Evolutionary conservation across 805 yeast species (phyloP), one percentile per base, ranked within the genome.

Genomic region (Cyberlindnera amylophila): DNA sequence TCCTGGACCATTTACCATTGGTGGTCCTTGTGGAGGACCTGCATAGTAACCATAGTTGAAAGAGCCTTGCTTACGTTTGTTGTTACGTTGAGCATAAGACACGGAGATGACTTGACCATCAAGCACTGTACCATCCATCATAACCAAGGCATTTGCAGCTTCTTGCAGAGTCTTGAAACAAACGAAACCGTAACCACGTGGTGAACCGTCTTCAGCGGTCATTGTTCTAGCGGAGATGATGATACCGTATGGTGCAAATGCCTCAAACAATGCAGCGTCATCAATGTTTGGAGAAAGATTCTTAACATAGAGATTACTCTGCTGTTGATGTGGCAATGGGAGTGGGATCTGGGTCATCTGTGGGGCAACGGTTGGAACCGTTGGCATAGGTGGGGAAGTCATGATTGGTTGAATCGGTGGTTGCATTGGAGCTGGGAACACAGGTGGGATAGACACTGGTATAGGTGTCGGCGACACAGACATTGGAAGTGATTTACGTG

Each of bases 161-260:
- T 79, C 74, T 33, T 72, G 70, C 42, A 81, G 78, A 36, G 65
- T 63, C 55, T 75, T 77, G 57, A 70, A 86, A 60, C 87, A 83
- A 36, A 85, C 86, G 65, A 85, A 85, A 36, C 91, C 93, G 58
- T 79, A 85, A 21, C 91, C 89, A 57, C 80, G 73, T 18, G 89
- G 77, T 45, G 68, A 6, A 1, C 57, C 58, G 12, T 48, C 49
- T 18, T 53, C 57, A 1, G 60, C 24, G 6, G 77, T 72, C 72
- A 78, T 76, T 13, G 79, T 64, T 47, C 72, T 74, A 17, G 79
- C 76, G 36, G 74, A 67, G 11, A 72, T 65, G 23, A 78, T 72
- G 21, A 58, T 56, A n/a, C 84, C 84, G 55, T 58, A 77, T 32
- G 56, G 53, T 4, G 59, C 51, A 53, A 78, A 78, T 29, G 67